Conservation (phyloP, 169 alveolate species). For the Eimeria brunetti region DNA sequence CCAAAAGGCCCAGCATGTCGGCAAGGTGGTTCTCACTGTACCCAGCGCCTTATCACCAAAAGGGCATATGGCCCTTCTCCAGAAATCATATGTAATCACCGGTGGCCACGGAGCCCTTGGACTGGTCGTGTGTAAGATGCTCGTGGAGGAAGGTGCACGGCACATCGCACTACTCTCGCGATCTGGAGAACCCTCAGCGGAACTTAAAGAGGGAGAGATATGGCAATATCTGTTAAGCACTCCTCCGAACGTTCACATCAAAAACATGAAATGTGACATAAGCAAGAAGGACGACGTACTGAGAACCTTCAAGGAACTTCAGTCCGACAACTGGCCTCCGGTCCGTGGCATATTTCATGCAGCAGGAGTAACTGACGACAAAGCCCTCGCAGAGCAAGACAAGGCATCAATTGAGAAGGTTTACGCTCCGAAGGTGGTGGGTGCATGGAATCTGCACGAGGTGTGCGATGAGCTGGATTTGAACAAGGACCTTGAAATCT, state of each 20-base stretch:
- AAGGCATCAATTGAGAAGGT: slow-evolving; percentile 77
- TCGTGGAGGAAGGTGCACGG: slow-evolving; percentile 85
- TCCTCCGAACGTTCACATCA: not conserved
- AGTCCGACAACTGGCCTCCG: slow-evolving; percentile 48
- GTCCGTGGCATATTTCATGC: slow-evolving; percentile 82
- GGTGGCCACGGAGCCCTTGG: slow-evolving; percentile 85
- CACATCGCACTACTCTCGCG: slow-evolving; percentile 81
- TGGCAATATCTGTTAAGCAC: slow-evolving; percentile 72
- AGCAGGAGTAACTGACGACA: slow-evolving; percentile 86
- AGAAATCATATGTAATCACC: slow-evolving; percentile 69
- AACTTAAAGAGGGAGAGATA: slow-evolving; percentile 19
- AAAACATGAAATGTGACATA: slow-evolving; percentile 66
- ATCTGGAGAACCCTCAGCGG: slow-evolving; percentile 68
- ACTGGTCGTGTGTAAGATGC: slow-evolving; percentile 82
- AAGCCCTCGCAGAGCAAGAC: slow-evolving; percentile 76
- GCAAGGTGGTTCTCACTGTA: slow-evolving; percentile 81
- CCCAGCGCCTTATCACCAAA: slow-evolving; percentile 77
- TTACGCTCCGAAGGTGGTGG: slow-evolving; percentile 85
- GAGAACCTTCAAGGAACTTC: slow-evolving; percentile 9
- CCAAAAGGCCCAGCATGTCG: slow-evolving; percentile 85
- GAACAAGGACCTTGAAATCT: slow-evolving; percentile 79
- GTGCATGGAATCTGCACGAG: slow-evolving; percentile 88
- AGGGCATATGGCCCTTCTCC: not conserved
- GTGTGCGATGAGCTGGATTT: slow-evolving; percentile 73
- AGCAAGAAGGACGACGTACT: slow-evolving; percentile 59